phyloP scores from a whole-genome alignment of 805 yeast species.

The Kurtzmaniella cleridarum region DNA sequence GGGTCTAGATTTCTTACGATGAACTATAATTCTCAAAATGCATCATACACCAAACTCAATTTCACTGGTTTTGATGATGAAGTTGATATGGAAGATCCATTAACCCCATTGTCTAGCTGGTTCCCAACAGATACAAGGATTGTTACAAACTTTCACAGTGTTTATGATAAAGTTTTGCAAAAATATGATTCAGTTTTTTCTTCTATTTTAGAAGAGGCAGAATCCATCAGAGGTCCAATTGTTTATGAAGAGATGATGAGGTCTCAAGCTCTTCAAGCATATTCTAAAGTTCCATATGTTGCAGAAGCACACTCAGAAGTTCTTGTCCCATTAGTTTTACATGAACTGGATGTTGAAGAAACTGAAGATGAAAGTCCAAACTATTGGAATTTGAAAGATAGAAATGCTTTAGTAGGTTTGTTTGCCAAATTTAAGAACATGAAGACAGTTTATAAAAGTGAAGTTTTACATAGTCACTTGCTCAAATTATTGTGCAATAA shows the following conservation, averaged over 20 bases:
- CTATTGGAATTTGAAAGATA: slow-evolving; percentile 46
- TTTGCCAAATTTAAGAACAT: slow-evolving; percentile 63
- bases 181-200: slow-evolving; percentile 27
- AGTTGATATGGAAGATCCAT: slow-evolving; percentile 3
- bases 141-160: slow-evolving; percentile 30
- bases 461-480: slow-evolving; percentile 48
- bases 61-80: slow-evolving; percentile 5
- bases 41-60: neutral
- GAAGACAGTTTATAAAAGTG: slow-evolving; percentile 46
- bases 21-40: slow-evolving; percentile 15
- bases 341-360: slow-evolving; percentile 18
- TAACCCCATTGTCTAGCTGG: slow-evolving; percentile 26
- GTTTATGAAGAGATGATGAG: slow-evolving; percentile 44
- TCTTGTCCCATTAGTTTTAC: slow-evolving; percentile 55
- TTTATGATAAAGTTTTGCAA: slow-evolving; percentile 14
- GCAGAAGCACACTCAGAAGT: slow-evolving; percentile 60
- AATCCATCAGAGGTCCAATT: slow-evolving; percentile 29
- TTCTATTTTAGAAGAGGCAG: slow-evolving; percentile 35
- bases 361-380: slow-evolving; percentile 10
- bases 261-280: slow-evolving; percentile 50
- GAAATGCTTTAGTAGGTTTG: slow-evolving; percentile 52
- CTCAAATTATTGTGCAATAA: slow-evolving; percentile 57
- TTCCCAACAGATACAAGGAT: slow-evolving; percentile 43
- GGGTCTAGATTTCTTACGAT: slow-evolving; percentile 29
- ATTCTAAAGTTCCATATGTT: slow-evolving; percentile 53